These are phyloP conservation scores for Diospyros lotus DNA, from an alignment of 148 eudicot genomes.

Conservation along the genomic window DNA sequence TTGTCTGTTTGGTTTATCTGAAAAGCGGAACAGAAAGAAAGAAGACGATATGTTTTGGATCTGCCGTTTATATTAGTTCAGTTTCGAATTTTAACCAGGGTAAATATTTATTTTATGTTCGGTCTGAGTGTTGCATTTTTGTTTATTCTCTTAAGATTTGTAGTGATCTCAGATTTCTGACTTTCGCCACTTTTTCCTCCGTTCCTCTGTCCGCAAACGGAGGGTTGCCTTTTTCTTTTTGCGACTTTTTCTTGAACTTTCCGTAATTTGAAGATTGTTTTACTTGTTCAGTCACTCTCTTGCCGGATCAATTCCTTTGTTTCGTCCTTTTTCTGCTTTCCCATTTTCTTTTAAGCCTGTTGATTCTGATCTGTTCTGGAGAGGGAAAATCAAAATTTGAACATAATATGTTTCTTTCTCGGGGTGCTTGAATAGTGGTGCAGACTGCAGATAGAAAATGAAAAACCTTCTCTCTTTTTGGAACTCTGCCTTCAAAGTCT, in stretches of 20 bases:
- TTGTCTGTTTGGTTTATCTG: too few relatives aligned
- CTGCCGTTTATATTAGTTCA: background rate
- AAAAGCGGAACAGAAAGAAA: background rate
- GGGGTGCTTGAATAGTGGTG: background rate
- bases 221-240: background rate
- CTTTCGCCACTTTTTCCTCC: too few relatives aligned
- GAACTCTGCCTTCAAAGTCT: background rate
- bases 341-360: background rate
- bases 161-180: background rate
- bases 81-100: background rate
- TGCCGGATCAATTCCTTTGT: constrained; percentile 1
- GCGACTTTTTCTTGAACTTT: background rate
- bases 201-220: background rate
- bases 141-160: background rate
- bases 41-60: background rate
- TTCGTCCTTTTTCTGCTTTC: constrained; percentile 10
- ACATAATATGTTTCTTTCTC: background rate
- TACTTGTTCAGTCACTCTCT: constrained; percentile 8
- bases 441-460: too few relatives aligned
- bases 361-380: constrained; percentile 1
- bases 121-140: background rate
- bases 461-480: background rate
- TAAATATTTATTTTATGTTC: background rate
- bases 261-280: background rate
- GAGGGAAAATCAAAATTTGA: constrained; percentile 9